Conservation (phyloP, 345 rosid species). For the Psidium guajava region DNA sequence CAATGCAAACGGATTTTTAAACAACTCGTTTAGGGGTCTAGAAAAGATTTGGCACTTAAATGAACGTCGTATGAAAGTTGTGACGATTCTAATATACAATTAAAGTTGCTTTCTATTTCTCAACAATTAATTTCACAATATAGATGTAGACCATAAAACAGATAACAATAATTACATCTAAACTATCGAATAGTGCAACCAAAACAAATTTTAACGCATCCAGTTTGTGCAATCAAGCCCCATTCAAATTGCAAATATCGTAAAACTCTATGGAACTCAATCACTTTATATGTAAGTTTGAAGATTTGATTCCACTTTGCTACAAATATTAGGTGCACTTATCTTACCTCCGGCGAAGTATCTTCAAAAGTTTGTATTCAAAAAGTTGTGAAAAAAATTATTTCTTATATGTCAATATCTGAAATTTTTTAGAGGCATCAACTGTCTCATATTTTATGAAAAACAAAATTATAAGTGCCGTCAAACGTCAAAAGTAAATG, state of each 20-base stretch:
- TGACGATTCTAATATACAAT: accelerated
- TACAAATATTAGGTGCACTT: background rate
- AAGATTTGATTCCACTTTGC: background rate
- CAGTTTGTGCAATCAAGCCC: background rate
- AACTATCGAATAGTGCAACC: background rate
- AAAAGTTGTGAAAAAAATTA: background rate
- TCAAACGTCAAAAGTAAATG: background rate
- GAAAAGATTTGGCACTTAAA: accelerated
- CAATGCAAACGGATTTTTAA: too few relatives aligned
- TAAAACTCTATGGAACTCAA: background rate
- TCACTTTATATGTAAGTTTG: background rate
- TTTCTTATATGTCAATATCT: background rate
- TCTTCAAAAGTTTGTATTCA: background rate
- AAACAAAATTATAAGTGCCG: background rate
- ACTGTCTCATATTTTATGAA: background rate
- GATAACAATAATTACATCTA: background rate
- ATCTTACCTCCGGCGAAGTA: background rate
- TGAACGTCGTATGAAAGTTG: accelerated
- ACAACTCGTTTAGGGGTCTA: too few relatives aligned
- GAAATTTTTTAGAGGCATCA: background rate
- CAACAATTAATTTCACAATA: background rate
- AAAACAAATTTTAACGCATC: background rate
- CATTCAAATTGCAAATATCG: background rate
- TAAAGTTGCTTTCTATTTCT: background rate
- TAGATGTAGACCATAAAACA: background rate